phyloP scores from a whole-genome alignment of 1,139 yeast genomes.

The Meyerozyma sp. region DNA sequence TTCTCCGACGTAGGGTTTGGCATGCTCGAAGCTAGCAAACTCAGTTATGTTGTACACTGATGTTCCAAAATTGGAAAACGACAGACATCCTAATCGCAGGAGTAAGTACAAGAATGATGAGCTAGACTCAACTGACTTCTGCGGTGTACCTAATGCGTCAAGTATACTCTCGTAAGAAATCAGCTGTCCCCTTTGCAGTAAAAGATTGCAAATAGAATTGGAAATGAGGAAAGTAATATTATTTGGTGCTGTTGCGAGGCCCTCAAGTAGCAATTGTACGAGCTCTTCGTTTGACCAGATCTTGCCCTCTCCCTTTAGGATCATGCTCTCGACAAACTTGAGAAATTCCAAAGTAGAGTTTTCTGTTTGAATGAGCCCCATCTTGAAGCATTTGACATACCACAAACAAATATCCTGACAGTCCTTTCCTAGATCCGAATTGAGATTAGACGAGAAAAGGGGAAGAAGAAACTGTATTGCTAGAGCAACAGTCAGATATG shows the following conservation, averaged over 20 bases:
- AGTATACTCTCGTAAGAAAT: conserved; percentile 26
- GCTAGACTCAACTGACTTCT: conserved; percentile 31
- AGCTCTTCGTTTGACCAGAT: conserved; percentile 9
- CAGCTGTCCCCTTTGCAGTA: conserved; percentile 5
- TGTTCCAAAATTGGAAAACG: conserved; percentile 23
- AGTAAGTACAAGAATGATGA: conserved; percentile 36
- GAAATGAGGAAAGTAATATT: conserved; percentile 7
- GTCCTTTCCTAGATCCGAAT: conserved; percentile 21
- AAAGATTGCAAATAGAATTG: background rate
- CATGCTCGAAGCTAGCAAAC: conserved; percentile 25
- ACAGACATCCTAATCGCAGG: conserved; percentile 21
- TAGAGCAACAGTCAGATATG: conserved; percentile 21
- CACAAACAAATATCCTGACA: conserved; percentile 31
- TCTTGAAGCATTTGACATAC: conserved; percentile 25
- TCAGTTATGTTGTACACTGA: conserved; percentile 40
- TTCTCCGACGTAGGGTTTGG: conserved; percentile 8
- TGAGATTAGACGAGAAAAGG: conserved; percentile 5
- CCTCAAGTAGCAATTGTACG: conserved; percentile 7
- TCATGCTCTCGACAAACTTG: conserved; percentile 12
- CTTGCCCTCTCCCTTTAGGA: conserved; percentile 8
- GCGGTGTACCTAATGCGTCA: conserved; percentile 27
- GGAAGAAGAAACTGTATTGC: conserved; percentile 16
- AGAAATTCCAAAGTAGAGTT: conserved; percentile 15
- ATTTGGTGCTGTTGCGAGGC: conserved; percentile 16
- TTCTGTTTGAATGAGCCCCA: conserved; percentile 21